A percentile compares a stretch with the other conserved stretches of the same genome.
Conservation (phyloP, 768 basidiomycete genomes). For the Boletus barrowsii region DNA sequence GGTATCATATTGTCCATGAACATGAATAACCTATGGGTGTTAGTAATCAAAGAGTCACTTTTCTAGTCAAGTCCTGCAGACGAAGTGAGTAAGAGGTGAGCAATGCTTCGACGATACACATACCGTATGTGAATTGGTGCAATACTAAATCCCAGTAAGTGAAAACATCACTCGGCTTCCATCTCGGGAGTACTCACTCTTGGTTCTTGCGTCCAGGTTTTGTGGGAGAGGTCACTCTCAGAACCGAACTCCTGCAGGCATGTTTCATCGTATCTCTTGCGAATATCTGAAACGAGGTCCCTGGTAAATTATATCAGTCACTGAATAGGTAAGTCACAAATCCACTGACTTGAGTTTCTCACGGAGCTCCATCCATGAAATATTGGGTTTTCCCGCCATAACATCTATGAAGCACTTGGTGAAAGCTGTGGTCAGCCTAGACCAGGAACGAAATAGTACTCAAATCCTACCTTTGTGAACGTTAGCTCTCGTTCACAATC, state of each 20-base stretch:
- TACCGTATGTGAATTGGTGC: slow-evolving; percentile 12
- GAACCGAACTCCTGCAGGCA: not conserved
- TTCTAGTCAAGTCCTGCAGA: slow-evolving; percentile 12
- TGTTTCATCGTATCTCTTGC: slow-evolving; percentile 7
- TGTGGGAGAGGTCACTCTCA: not conserved
- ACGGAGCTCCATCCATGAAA: slow-evolving; percentile 23
- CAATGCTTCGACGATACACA: not conserved
- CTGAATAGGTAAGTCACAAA: not conserved
- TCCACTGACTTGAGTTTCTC: slow-evolving; percentile 13
- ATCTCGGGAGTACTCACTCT: slow-evolving; percentile 15
- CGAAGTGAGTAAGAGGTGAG: not conserved
- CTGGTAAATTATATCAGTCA: slow-evolving; percentile 2
- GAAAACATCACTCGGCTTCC: not conserved
- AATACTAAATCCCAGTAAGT: slow-evolving; percentile 5
- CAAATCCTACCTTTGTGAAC: slow-evolving; percentile 22
- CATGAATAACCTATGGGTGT: no score
- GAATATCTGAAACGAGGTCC: slow-evolving; percentile 14
- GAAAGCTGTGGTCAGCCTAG: not conserved
- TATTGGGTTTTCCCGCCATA: slow-evolving; percentile 1
- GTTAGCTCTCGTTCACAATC: slow-evolving; percentile 16
- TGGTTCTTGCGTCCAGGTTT: slow-evolving; percentile 15
- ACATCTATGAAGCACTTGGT: slow-evolving; percentile 21
- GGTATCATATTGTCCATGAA: slow-evolving; percentile 1
- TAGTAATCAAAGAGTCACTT: slow-evolving; percentile 7
- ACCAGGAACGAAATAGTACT: not conserved